Conservation (phyloP, 495 filamentous ascomycete genomes). For the Parathielavia appendiculata region DNA sequence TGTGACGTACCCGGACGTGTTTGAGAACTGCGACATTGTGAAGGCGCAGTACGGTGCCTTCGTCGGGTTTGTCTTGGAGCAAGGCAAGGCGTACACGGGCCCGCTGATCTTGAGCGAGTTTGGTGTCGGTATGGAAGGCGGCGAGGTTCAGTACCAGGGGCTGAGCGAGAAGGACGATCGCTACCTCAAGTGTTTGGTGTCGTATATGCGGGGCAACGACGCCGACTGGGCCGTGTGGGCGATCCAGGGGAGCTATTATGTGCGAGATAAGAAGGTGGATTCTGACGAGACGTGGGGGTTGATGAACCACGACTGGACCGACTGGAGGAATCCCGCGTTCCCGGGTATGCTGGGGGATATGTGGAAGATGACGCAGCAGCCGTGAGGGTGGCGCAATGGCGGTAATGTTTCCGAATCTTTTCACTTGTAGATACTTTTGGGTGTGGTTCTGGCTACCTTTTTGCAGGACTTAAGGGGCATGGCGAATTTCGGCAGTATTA, state of each 20-base stretch:
- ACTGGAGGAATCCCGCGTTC: slow-evolving; percentile 41
- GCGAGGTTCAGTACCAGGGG: slow-evolving; percentile 26
- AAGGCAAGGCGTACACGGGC: slow-evolving; percentile 39
- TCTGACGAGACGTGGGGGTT: slow-evolving; percentile 44
- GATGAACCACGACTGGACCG: slow-evolving; percentile 41
- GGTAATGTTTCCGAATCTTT: not conserved
- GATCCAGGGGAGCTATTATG: slow-evolving; percentile 47
- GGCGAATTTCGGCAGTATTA: not conserved
- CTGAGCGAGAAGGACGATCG: slow-evolving; percentile 32
- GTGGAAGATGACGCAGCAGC: slow-evolving; percentile 43
- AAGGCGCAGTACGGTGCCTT: slow-evolving; percentile 39
- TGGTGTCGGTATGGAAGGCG: slow-evolving; percentile 44
- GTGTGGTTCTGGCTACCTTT: not conserved
- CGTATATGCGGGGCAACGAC: slow-evolving; percentile 44
- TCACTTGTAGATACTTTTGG: slow-evolving; percentile 2
- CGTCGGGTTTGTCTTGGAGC: slow-evolving; percentile 43
- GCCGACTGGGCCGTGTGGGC: slow-evolving; percentile 50
- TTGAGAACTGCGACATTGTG: slow-evolving; percentile 36
- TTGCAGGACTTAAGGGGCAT: not conserved
- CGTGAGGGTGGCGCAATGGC: slow-evolving; percentile 14
- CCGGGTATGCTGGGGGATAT: slow-evolving; percentile 33
- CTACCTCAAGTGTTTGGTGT: slow-evolving; percentile 41
- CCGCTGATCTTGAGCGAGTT: slow-evolving; percentile 49
- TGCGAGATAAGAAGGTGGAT: slow-evolving; percentile 39
- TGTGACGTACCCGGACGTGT: slow-evolving; percentile 37